phyloP scores from a whole-genome alignment of 768 basidiomycete genomes.

The Phylloporus rhodoxanthus region DNA sequence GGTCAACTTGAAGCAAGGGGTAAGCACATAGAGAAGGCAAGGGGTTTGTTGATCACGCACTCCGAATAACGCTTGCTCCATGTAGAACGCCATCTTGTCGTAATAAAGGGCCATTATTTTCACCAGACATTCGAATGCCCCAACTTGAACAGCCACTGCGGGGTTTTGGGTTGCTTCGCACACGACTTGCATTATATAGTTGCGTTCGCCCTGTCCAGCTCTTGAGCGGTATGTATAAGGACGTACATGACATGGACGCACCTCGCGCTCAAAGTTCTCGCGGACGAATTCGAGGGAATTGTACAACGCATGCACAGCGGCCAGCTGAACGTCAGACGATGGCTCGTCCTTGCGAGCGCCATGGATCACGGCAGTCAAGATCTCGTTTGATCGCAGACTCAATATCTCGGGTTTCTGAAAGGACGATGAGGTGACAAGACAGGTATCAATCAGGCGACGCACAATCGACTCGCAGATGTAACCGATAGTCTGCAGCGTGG shows the following conservation, averaged over 20 bases:
- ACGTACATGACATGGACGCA: constrained; percentile 34
- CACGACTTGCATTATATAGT: constrained; percentile 99
- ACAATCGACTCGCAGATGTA: constrained; percentile 97
- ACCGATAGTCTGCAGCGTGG: constrained; percentile 92
- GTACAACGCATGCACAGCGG: constrained; percentile 86
- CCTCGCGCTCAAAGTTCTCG: constrained; percentile 97
- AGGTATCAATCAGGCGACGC: constrained; percentile 33
- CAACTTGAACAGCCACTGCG: constrained; percentile 81
- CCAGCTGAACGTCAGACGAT: constrained; percentile 83
- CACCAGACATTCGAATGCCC: constrained; percentile 91
- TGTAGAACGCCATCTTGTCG: constrained; percentile 98
- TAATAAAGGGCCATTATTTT: constrained; percentile 98
- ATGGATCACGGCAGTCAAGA: constrained; percentile 96
- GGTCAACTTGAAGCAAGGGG: constrained; percentile 57
- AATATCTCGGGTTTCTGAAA: constrained; percentile 87
- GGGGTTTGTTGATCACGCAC: constrained; percentile 43
- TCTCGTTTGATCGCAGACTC: constrained; percentile 87
- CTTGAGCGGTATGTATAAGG: constrained; percentile 1
- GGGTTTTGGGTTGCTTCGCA: constrained; percentile 95
- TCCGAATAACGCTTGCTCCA: constrained; percentile 98
- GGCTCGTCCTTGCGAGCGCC: constrained; percentile 96
- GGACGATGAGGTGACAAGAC: constrained; percentile 5
- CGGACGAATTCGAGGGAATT: constrained; percentile 97
- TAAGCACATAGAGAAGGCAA: constrained; percentile 9
- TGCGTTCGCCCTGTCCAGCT: constrained; percentile 79